Evolutionary conservation across 106 monocot genomes (phyloP).

Genomic region (Dioscorea dumetorum): DNA sequence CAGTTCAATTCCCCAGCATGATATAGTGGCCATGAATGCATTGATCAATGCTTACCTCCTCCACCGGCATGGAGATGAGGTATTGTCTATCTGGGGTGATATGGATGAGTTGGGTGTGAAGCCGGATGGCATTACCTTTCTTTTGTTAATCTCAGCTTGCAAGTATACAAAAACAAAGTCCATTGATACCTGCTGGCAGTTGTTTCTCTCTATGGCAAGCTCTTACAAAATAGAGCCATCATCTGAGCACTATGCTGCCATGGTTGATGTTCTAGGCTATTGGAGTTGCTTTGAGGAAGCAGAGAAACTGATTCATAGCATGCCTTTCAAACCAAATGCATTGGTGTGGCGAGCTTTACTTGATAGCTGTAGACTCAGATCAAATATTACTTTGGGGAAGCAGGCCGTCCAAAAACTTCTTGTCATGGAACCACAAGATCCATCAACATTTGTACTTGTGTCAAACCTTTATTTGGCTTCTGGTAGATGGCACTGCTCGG

Average conservation of each 20-base stretch:
- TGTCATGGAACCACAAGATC: slow-evolving; percentile 43
- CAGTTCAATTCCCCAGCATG: slow-evolving; percentile 42
- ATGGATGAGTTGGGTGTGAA: slow-evolving; percentile 38
- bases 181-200: slow-evolving; percentile 25
- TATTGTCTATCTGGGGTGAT: slow-evolving; percentile 41
- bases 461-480: slow-evolving; percentile 78
- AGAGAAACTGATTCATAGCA: slow-evolving; percentile 38
- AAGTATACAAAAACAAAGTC: slow-evolving; percentile 54
- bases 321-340: slow-evolving; percentile 55
- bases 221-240: slow-evolving; percentile 33
- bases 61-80: slow-evolving; percentile 56
- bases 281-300: slow-evolving; percentile 61
- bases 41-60: slow-evolving; percentile 62
- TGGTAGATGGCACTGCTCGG: slow-evolving; percentile 88
- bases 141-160: slow-evolving; percentile 59
- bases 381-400: slow-evolving; percentile 33
- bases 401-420: slow-evolving; percentile 40
- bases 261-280: slow-evolving; percentile 51
- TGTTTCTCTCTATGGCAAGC: slow-evolving; percentile 52
- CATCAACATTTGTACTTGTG: slow-evolving; percentile 54
- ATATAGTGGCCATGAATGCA: slow-evolving; percentile 75
- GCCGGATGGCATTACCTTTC: slow-evolving; percentile 57
- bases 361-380: slow-evolving; percentile 26
- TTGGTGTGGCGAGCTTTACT: slow-evolving; percentile 69
- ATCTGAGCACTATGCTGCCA: slow-evolving; percentile 67